These are phyloP conservation scores for Botryosphaeria dothidea DNA, from an alignment of 2,329 filamentous ascomycete genomes.

Conservation along the genomic window DNA sequence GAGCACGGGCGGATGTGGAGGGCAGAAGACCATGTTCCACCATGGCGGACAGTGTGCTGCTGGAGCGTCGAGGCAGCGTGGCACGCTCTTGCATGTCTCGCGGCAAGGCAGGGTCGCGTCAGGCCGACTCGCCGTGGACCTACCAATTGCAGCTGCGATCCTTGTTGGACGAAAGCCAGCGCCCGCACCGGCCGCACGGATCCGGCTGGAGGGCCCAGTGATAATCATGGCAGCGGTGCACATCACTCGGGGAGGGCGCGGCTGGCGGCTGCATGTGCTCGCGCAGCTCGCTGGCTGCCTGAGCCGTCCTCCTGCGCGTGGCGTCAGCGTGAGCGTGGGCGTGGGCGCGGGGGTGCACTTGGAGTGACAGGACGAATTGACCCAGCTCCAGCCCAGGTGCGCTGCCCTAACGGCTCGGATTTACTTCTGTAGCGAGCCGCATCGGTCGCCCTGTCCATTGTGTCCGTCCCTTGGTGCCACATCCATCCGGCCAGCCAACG, in stretches of 20 bases:
- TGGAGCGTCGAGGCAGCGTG: neutral
- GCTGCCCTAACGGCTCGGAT: neutral
- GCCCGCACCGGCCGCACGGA: conserved; percentile 9
- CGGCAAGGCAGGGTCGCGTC: neutral
- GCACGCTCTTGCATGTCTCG: neutral
- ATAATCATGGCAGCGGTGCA: conserved; percentile 10
- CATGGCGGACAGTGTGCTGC: neutral
- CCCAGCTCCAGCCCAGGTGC: too few species aligned
- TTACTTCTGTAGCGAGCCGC: conserved; percentile 13
- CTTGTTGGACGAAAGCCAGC: conserved; percentile 7
- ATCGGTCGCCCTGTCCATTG: neutral
- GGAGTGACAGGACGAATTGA: too few species aligned
- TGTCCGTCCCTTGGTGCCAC: conserved; percentile 8
- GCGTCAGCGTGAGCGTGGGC: neutral
- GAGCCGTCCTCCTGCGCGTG: neutral
- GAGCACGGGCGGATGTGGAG: neutral
- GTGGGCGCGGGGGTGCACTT: neutral
- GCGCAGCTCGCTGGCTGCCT: neutral
- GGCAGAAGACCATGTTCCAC: neutral
- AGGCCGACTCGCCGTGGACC: neutral
- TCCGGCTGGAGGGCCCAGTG: conserved; percentile 9
- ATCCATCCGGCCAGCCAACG: conserved; percentile 3
- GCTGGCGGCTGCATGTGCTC: conserved; percentile 6
- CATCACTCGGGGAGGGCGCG: conserved; percentile 2
- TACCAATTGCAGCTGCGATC: neutral